Percentiles rank a stretch among this genome's conserved stretches.
Conservation (phyloP, 805 yeast species). For the Cyberlindnera xishuangbannaensis region DNA sequence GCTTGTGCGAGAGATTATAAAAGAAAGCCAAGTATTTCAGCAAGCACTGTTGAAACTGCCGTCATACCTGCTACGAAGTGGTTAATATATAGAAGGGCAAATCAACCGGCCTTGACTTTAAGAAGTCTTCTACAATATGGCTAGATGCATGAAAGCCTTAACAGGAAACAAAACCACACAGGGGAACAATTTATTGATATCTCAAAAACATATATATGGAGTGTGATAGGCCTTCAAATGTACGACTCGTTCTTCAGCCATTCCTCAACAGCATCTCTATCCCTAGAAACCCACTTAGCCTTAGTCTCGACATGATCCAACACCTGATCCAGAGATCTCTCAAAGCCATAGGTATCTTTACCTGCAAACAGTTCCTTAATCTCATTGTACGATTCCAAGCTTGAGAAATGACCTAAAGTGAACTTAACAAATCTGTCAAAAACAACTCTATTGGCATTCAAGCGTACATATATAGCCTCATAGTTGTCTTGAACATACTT, state of each 20-base stretch:
- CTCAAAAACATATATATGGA: too few relatives aligned
- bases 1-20: too few relatives aligned
- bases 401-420: conserved; percentile 55
- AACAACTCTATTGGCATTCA: conserved; percentile 78
- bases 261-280: conserved; percentile 37
- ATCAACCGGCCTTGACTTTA: too few relatives aligned
- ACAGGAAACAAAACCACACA: too few relatives aligned
- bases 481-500: conserved; percentile 65
- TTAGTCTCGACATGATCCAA: conserved; percentile 53
- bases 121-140: too few relatives aligned
- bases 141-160: too few relatives aligned
- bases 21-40: too few relatives aligned
- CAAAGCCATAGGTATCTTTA: conserved; percentile 55
- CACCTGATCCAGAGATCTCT: conserved; percentile 57
- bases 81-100: too few relatives aligned
- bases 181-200: too few relatives aligned
- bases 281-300: conserved; percentile 54
- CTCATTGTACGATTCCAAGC: conserved; percentile 41
- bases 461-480: conserved; percentile 53
- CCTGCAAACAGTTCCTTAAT: conserved; percentile 43
- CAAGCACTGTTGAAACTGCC: too few relatives aligned
- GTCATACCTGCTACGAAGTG: too few relatives aligned
- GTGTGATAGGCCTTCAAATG: too few relatives aligned
- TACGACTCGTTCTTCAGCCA: conserved; percentile 35
- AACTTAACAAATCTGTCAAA: conserved; percentile 67